phyloP scores from a whole-genome alignment of 305 asterid genomes.

The Fraxinus latifolia region DNA sequence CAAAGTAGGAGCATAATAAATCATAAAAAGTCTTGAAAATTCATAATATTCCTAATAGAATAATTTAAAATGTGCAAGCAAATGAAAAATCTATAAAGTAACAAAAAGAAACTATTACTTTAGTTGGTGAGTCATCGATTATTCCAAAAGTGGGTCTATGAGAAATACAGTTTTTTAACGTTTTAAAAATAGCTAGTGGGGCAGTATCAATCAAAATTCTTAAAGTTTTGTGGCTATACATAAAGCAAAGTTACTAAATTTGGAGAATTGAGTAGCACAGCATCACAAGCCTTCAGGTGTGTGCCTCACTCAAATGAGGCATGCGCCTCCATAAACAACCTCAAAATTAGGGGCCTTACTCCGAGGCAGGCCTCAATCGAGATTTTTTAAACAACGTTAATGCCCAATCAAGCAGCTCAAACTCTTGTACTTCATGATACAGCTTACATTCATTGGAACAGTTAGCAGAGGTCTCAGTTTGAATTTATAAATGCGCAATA shows the following conservation, averaged over 20 bases:
- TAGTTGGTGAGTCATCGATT: neutral
- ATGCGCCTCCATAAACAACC: neutral
- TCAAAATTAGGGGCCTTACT: neutral
- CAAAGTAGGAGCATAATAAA: neutral
- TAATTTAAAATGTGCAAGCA: neutral
- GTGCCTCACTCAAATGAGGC: neutral
- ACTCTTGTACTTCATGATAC: neutral
- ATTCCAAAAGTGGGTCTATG: neutral
- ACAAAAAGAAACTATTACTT: neutral
- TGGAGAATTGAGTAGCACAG: neutral
- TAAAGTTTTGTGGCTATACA: neutral
- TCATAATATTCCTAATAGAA: neutral
- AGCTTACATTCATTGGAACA: slow-evolving; percentile 2
- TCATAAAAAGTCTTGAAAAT: neutral
- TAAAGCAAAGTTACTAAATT: neutral
- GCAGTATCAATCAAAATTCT: neutral
- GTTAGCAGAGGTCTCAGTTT: neutral
- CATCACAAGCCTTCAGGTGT: neutral
- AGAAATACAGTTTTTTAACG: neutral
- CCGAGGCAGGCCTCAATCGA: neutral
- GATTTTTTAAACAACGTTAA: neutral
- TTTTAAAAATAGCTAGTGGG: neutral
- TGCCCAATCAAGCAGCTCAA: neutral
- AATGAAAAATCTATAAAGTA: neutral
- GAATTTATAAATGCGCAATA: neutral